Percentiles rank a stretch among this genome's conserved stretches.
phyloP scores from a whole-genome alignment of 768 basidiomycete species.

The Amanita exitialis region DNA sequence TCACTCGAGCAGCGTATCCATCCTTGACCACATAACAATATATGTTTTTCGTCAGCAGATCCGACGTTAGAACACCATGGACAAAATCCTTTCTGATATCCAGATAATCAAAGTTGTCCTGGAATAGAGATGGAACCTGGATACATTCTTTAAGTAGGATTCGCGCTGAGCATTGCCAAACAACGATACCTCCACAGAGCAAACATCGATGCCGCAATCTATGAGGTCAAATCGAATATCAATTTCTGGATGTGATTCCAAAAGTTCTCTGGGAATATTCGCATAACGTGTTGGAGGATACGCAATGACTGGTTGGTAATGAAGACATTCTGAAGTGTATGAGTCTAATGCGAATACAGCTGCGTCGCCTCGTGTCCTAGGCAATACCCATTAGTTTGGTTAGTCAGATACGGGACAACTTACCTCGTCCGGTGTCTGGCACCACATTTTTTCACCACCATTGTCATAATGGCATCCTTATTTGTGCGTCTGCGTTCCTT shows the following conservation, averaged over 20 bases:
- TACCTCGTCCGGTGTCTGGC: conserved; percentile 66
- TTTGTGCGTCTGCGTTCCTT: conserved; percentile 79
- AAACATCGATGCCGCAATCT: conserved; percentile 86
- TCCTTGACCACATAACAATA: conserved; percentile 83
- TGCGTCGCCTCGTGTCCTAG: conserved; percentile 39
- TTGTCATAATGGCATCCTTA: conserved; percentile 94
- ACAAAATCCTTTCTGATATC: conserved; percentile 91
- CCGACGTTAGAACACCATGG: conserved; percentile 88
- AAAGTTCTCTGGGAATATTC: conserved; percentile 69
- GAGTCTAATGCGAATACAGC: conserved; percentile 73
- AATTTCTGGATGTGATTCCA: conserved; percentile 64
- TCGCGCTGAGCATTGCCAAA: background rate
- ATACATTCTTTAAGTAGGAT: conserved; percentile 1
- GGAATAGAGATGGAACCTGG: conserved; percentile 91
- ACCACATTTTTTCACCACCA: conserved; percentile 81
- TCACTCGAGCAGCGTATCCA: conserved; percentile 88
- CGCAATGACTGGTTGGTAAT: conserved; percentile 71
- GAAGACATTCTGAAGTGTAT: conserved; percentile 69
- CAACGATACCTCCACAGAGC: conserved; percentile 76
- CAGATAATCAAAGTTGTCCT: conserved; percentile 97
- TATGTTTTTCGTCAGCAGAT: conserved; percentile 90
- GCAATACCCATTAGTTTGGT: background rate
- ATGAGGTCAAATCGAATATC: conserved; percentile 85
- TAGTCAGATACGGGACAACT: conserved; percentile 5
- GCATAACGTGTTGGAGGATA: conserved; percentile 55